A percentile compares a stretch with the other conserved stretches of the same genome.
Evolutionary conservation across 2,329 filamentous ascomycete genomes (phyloP).

Genomic region (Aspergillus jensenii): DNA sequence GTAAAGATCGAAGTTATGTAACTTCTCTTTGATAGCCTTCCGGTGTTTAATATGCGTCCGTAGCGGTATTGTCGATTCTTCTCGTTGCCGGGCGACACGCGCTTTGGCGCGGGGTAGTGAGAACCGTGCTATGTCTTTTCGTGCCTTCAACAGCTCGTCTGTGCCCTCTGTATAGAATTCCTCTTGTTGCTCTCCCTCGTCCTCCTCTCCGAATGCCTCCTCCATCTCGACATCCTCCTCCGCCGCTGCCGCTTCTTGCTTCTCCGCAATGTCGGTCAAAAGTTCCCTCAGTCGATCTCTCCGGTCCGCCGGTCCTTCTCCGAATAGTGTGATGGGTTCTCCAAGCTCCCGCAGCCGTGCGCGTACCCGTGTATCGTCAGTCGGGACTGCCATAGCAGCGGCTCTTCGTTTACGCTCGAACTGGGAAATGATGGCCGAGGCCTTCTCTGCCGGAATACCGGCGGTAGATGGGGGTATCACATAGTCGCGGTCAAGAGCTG

Average conservation of each 20-base stretch:
- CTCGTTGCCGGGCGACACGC: slow-evolving; percentile 73
- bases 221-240: slow-evolving; percentile 55
- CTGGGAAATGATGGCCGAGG: slow-evolving; percentile 80
- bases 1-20: slow-evolving; percentile 84
- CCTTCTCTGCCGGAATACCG: slow-evolving; percentile 75
- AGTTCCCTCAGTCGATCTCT: slow-evolving; percentile 83
- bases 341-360: slow-evolving; percentile 77
- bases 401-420: slow-evolving; percentile 89
- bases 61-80: slow-evolving; percentile 78
- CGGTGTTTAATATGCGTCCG: slow-evolving; percentile 90
- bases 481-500: slow-evolving; percentile 79
- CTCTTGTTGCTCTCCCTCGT: slow-evolving; percentile 75
- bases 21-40: slow-evolving; percentile 79
- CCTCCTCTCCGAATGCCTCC: slow-evolving; percentile 45
- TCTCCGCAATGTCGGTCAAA: slow-evolving; percentile 70
- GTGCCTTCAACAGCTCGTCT: slow-evolving; percentile 69
- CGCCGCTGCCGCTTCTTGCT: slow-evolving; percentile 50
- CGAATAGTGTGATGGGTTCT: slow-evolving; percentile 93
- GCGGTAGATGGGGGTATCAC: slow-evolving; percentile 65
- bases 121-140: slow-evolving; percentile 76
- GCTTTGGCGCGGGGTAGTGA: slow-evolving; percentile 79
- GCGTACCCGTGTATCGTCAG: slow-evolving; percentile 85
- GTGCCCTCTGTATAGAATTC: slow-evolving; percentile 93
- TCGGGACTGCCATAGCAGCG: slow-evolving; percentile 86
- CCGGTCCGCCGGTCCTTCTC: slow-evolving; percentile 81